Percentiles rank a stretch among this genome's conserved stretches.
Conservation (phyloP, 768 basidiomycete genomes). For the Naganishia randhawae region DNA sequence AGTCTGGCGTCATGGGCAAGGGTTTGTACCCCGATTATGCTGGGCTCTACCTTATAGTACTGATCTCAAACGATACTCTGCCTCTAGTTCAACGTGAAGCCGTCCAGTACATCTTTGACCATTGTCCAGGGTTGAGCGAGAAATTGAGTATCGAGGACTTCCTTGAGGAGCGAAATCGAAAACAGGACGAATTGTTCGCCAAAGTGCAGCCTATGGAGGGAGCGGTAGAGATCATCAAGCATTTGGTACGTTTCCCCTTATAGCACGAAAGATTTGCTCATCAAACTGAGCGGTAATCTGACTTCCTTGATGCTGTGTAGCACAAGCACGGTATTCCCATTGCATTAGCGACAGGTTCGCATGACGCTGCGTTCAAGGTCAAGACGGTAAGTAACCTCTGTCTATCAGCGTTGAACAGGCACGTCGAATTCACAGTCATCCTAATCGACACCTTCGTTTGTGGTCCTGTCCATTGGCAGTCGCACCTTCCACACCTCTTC, state of each 20-base stretch:
- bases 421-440: no score
- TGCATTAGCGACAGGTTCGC: constrained; percentile 47
- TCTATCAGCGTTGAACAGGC: no score
- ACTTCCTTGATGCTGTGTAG: constrained; percentile 26
- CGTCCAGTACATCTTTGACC: constrained; percentile 37
- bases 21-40: constrained; percentile 29
- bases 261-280: neutral
- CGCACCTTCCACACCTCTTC: constrained; percentile 48
- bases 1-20: constrained; percentile 48
- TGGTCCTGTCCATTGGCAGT: constrained; percentile 25
- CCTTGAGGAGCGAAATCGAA: constrained; percentile 37
- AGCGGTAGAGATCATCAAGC: constrained; percentile 40
- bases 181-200: constrained; percentile 41
- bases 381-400: constrained; percentile 45
- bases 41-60: neutral
- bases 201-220: constrained; percentile 45
- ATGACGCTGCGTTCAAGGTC: constrained; percentile 32
- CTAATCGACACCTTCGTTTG: neutral
- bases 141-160: constrained; percentile 44
- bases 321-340: constrained; percentile 46
- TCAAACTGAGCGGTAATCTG: neutral
- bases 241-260: constrained; percentile 38
- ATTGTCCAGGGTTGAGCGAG: constrained; percentile 39
- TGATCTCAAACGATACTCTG: neutral
- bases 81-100: constrained; percentile 33